Evolutionary conservation across 2,329 filamentous ascomycete species (phyloP), one percentile per base, ranked within the genome.

Genomic region (Neonectria faginata): DNA sequence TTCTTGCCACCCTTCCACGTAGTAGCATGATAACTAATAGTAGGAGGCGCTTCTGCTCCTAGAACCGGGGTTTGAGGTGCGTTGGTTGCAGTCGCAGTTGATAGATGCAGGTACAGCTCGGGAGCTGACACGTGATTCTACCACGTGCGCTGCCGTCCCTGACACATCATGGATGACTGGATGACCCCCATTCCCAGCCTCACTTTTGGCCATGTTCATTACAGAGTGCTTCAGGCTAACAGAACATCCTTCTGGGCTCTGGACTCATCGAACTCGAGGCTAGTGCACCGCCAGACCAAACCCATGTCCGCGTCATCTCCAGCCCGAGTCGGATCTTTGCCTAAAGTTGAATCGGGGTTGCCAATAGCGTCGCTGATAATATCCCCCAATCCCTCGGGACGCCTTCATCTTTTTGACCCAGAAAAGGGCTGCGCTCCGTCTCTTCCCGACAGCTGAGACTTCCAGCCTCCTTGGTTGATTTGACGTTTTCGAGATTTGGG

Each of bases 391-490:
- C 39, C n/a, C 48, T n/a, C 25, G 48, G n/a, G 48, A 10, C 22
- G 45, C 27, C 27, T 3, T 10, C 11, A 27, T 33, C 48, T n/a
- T 51, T 51, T 51, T 29, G 31, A 29, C 48, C 33, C 29, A 14
- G 48, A 22, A 33, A 22, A 20, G 18, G 29, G 29, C 48, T 47
- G 48, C 47, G 39, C 48, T 58, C 60, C 60, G 60, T 63, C 42
- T 63, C 60, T 59, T 63, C 55, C 60, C 55, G 60, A 63, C 25
- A 2, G 11, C 16, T 31, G 48, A 36, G 29, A 51, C 48, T n/a
- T 53, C 41, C 41, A 54, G 47, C 48, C 20, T 50, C 47, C 27
- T 3, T 31, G 16, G 47, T n/a, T 1, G 25, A 6, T 25, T 25
- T 20, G 27, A 33, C n/a, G 11, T 18, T 20, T 33, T 20, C 11